Conservation (phyloP, 805 yeast genomes). For the Yamadazyma olivae region DNA sequence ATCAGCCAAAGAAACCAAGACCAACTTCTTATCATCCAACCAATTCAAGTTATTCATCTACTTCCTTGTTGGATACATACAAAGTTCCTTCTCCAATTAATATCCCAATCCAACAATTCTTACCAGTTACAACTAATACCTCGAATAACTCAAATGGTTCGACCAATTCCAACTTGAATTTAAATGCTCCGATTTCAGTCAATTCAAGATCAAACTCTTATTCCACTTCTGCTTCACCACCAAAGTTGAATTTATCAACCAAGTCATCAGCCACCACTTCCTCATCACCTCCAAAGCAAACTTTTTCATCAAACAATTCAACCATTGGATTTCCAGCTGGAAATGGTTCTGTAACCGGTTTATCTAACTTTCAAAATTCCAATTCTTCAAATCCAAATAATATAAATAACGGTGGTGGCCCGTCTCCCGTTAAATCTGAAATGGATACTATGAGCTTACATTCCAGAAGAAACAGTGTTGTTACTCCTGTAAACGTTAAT, state of each 20-base stretch:
- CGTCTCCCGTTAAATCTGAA: conserved; percentile 7
- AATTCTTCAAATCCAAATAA: neutral
- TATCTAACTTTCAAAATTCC: neutral
- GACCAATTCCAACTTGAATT: neutral
- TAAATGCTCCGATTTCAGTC: neutral
- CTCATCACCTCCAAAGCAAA: conserved; percentile 5
- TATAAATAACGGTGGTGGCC: neutral
- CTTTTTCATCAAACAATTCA: neutral
- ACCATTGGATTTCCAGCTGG: neutral
- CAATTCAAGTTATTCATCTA: conserved; percentile 41
- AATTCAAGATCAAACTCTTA: conserved; percentile 6
- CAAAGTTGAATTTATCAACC: conserved; percentile 7
- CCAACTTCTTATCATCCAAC: conserved; percentile 85
- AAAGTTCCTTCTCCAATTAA: conserved; percentile 32
- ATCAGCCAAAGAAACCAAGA: conserved; percentile 58
- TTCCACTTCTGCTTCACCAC: conserved; percentile 9
- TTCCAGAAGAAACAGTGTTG: conserved; percentile 37
- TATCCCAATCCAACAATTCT: conserved; percentile 18
- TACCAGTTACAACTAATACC: conserved; percentile 5
- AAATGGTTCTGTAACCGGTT: neutral
- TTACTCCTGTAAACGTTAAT: conserved; percentile 42
- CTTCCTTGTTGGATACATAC: conserved; percentile 26
- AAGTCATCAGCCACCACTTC: conserved; percentile 7
- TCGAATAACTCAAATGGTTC: conserved; percentile 5
- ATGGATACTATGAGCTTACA: conserved; percentile 8